These are phyloP conservation scores for Colletotrichum camelliae DNA, from an alignment of 2,329 filamentous ascomycete species.

Conservation along the genomic window DNA sequence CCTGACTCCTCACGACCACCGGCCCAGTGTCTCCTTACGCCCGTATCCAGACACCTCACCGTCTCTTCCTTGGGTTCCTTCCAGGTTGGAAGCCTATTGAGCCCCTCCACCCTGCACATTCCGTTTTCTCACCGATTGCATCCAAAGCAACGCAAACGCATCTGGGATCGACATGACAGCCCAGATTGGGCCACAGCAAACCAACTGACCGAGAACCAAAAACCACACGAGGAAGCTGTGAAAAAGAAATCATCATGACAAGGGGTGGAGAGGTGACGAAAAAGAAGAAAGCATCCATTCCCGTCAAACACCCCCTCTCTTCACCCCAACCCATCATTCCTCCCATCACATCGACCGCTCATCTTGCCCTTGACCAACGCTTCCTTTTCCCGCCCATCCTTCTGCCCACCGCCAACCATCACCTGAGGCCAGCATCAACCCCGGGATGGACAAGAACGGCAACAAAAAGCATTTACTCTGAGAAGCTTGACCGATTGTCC, in stretches of 20 bases:
- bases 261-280: neutral
- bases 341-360: slow-evolving; percentile 4
- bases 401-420: neutral
- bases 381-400: slow-evolving; percentile 3
- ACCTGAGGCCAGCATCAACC: neutral
- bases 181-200: neutral
- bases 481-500: neutral
- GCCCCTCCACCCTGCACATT: neutral
- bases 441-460: neutral
- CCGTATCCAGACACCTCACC: slow-evolving; percentile 1
- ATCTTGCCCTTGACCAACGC: neutral
- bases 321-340: neutral
- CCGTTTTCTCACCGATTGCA: slow-evolving; percentile 20
- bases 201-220: neutral
- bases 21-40: neutral
- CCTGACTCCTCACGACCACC: neutral
- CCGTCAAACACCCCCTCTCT: neutral
- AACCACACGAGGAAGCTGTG: neutral
- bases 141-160: slow-evolving; percentile 4
- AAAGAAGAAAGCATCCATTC: slow-evolving; percentile 7
- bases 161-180: slow-evolving; percentile 10
- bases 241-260: neutral
- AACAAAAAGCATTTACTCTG: neutral
- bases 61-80: neutral
- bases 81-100: neutral